Evolutionary conservation across 345 rosid species (phyloP).

Genomic region (Eucalyptus cloeziana): DNA sequence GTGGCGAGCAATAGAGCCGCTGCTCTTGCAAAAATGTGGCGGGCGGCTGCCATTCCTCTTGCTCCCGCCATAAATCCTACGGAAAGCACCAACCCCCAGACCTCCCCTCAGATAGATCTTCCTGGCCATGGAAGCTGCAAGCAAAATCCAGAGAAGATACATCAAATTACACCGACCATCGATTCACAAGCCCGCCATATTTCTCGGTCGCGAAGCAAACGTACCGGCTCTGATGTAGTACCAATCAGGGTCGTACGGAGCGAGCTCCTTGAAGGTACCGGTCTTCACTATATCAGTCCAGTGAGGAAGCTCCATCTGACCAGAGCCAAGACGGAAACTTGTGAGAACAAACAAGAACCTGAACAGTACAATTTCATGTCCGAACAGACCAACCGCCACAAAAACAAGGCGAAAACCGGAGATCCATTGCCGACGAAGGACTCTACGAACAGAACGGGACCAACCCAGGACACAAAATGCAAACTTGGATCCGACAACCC

Average conservation of each 20-base stretch:
- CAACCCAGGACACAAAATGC: background rate
- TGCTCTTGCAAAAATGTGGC: constrained; percentile 37
- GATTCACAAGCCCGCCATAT: background rate
- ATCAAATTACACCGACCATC: background rate
- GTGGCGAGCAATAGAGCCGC: constrained; percentile 37
- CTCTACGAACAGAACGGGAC: background rate
- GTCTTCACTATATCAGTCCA: constrained; percentile 78
- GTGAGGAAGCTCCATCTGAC: constrained; percentile 46
- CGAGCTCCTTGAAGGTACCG: constrained; percentile 59
- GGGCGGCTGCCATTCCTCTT: constrained; percentile 37
- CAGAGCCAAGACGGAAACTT: background rate
- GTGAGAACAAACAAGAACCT: background rate
- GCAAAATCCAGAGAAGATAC: background rate
- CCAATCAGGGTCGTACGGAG: constrained; percentile 74
- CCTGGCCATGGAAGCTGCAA: constrained; percentile 38
- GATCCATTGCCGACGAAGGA: background rate
- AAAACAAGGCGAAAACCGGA: background rate
- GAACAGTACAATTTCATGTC: background rate
- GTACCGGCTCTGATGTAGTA: constrained; percentile 51
- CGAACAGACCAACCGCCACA: background rate
- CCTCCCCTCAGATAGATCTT: constrained; percentile 38
- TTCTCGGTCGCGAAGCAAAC: background rate
- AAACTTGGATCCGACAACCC: background rate
- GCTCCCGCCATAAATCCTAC: constrained; percentile 36
- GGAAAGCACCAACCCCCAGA: constrained; percentile 30